Conservation (phyloP, 768 basidiomycete species). For the Hygrocybe coccinea region DNA sequence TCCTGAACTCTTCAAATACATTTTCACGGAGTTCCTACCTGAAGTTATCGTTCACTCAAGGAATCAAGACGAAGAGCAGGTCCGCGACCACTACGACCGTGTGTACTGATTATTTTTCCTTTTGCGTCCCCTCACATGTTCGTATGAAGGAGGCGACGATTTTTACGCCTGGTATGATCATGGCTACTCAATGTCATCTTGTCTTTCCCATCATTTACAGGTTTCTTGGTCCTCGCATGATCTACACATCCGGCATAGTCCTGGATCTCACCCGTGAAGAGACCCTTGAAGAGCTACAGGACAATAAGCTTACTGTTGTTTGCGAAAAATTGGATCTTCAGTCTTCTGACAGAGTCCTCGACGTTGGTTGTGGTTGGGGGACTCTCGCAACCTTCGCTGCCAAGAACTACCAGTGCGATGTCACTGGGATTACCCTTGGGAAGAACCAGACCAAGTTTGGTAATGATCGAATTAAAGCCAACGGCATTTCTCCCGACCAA, state of each 20-base stretch:
- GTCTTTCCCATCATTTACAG: slow-evolving; percentile 32
- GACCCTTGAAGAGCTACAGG: slow-evolving; percentile 90
- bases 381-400: slow-evolving; percentile 91
- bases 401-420: slow-evolving; percentile 96
- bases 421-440: slow-evolving; percentile 90
- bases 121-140: neutral
- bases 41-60: slow-evolving; percentile 91
- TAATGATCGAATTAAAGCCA: slow-evolving; percentile 77
- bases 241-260: slow-evolving; percentile 94
- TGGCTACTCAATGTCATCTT: neutral
- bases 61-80: slow-evolving; percentile 90
- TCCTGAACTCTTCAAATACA: slow-evolving; percentile 87
- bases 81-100: slow-evolving; percentile 95
- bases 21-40: slow-evolving; percentile 82
- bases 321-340: slow-evolving; percentile 91
- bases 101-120: slow-evolving; percentile 23
- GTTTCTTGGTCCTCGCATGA: slow-evolving; percentile 95
- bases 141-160: slow-evolving; percentile 73
- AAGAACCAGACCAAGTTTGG: slow-evolving; percentile 92
- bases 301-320: slow-evolving; percentile 94
- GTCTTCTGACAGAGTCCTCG: slow-evolving; percentile 77
- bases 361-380: slow-evolving; percentile 95
- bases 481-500: slow-evolving; percentile 46
- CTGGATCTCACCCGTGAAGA: slow-evolving; percentile 64
- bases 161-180: slow-evolving; percentile 77